Evolutionary conservation across 495 filamentous ascomycete genomes (phyloP), one percentile per base, ranked within the genome.

Genomic region (Penicillium fimorum): DNA sequence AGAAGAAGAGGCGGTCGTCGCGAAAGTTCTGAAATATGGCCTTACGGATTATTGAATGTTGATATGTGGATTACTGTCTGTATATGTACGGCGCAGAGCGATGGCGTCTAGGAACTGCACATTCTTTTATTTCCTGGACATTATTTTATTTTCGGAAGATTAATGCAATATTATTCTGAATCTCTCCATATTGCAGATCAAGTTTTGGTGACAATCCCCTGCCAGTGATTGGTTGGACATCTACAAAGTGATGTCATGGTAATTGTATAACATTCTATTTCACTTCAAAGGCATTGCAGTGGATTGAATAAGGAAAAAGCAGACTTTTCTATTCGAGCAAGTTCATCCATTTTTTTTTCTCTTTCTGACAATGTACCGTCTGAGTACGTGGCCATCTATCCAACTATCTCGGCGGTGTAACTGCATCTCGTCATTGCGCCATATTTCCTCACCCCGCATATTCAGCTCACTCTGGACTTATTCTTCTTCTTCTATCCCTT

Each of bases 1-100:
- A 51, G 30, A 63, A 47, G 54, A 62, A 59, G 52, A 67, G 64
- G 60, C 53, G 57, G 12, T 30, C 32, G 25, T 58, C 62, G 8
- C 43, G 57, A n/a, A 64, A 61, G 49, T 54, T 54, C 32, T 54
- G 37, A 46, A n/a, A 25, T 54, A 32, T 11, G n/a, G 44, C n/a
- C 4, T 27, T 27, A 27, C 13, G 25, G 30, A 12, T 41, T 37
- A 11, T 33, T 22, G 13, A 20, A 50, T 17, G 9, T 50, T 38
- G 20, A 29, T 17, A 17, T 27, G 30, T 27, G 6, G 35, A 38
- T 38, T 38, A 35, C 32, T 35, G 15, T 46, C 24, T 51, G 7
- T 41, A 18, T n/a, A 40, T 50, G 33, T 41, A 40, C 17, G 49
- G 24, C 35, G 33, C 48, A 50, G 18, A 51, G 49, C 49, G 49